Conservation (phyloP, 805 yeast species). For the Starmerella apis region DNA sequence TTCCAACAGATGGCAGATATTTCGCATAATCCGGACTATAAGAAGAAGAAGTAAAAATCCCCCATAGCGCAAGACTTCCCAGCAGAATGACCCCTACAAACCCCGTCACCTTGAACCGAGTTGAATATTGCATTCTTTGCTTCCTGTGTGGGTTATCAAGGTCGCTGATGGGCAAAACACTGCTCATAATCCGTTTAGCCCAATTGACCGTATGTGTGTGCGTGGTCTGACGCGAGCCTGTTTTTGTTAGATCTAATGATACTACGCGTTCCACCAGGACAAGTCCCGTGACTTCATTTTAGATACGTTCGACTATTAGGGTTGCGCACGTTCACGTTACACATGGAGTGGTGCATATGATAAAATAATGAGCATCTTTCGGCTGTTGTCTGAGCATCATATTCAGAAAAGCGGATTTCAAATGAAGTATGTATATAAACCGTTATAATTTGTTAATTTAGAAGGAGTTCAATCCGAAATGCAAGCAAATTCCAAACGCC, state of each 20-base stretch:
- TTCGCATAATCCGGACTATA: neutral
- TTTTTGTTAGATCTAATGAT: neutral
- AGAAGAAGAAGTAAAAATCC: neutral
- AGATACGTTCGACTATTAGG: neutral
- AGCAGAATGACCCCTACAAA: conserved; percentile 6
- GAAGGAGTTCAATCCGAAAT: neutral
- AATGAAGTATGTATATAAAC: neutral
- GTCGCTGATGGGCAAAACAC: conserved; percentile 17
- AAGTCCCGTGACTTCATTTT: neutral
- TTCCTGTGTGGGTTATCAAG: conserved; percentile 20
- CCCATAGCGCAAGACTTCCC: conserved; percentile 1
- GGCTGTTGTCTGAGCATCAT: neutral
- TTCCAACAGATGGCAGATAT: neutral
- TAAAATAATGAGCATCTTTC: neutral
- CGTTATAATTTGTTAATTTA: too few relatives aligned
- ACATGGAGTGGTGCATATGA: too few relatives aligned
- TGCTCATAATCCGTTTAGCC: neutral
- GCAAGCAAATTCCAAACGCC: neutral
- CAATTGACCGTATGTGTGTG: neutral
- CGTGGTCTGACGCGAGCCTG: neutral
- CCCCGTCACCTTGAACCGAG: conserved; percentile 13
- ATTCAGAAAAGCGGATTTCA: neutral
- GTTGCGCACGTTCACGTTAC: neutral
- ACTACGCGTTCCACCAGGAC: neutral
- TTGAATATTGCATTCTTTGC: conserved; percentile 6